Evolutionary conservation across 768 basidiomycete species (phyloP).

Genomic region (Kwoniella botswanensis): DNA sequence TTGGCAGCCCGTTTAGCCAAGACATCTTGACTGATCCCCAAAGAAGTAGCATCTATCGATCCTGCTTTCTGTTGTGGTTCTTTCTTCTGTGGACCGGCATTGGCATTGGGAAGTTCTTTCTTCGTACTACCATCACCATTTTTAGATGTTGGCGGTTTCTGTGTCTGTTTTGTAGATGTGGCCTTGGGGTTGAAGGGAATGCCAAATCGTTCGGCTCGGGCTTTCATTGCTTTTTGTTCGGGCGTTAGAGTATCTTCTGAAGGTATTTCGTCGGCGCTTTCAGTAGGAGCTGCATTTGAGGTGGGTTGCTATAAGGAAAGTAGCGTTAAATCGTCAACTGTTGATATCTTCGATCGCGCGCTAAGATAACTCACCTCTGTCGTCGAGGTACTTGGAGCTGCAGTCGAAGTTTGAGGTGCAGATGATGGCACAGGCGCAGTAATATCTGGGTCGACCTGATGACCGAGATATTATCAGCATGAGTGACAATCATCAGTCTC

Average conservation of each 20-base stretch:
- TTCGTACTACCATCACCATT: background rate
- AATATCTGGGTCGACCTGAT: constrained; percentile 32
- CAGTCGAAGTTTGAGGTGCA: background rate
- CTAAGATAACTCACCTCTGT: constrained; percentile 19
- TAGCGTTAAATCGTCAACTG: background rate
- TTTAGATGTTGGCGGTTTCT: constrained; percentile 8
- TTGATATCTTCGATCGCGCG: background rate
- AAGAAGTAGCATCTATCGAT: constrained; percentile 26
- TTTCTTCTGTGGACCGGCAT: constrained; percentile 9
- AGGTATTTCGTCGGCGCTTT: background rate
- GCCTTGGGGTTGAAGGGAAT: constrained; percentile 55
- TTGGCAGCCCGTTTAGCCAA: constrained; percentile 49
- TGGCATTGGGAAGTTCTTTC: background rate
- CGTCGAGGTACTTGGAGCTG: constrained; percentile 18
- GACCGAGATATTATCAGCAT: background rate
- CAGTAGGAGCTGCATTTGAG: background rate
- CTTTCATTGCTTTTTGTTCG: constrained; percentile 52
- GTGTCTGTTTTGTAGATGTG: constrained; percentile 18
- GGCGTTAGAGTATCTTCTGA: constrained; percentile 32
- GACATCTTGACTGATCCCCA: constrained; percentile 47
- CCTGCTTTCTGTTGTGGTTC: constrained; percentile 23
- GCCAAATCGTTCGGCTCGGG: constrained; percentile 54
- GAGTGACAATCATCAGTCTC: background rate
- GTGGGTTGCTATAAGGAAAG: background rate
- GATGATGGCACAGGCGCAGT: background rate